phyloP scores from a whole-genome alignment of 169 alveolate genomes.

The Babesia bovis region DNA sequence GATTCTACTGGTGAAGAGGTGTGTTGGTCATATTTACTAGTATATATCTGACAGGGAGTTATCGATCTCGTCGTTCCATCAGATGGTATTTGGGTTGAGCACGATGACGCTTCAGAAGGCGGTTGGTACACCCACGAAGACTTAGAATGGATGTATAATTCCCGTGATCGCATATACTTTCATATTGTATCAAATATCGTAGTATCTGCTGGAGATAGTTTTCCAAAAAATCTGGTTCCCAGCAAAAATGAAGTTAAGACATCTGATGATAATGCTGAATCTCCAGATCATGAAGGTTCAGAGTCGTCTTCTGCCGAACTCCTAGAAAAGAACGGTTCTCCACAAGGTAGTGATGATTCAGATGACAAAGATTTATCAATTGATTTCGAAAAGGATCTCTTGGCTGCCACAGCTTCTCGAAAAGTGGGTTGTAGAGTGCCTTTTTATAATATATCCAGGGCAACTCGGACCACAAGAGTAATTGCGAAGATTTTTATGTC shows the following conservation, averaged over 20 bases:
- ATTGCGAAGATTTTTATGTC: conserved; percentile 74
- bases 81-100: conserved; percentile 35
- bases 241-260: background rate
- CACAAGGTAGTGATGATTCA: background rate
- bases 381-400: conserved; percentile 71
- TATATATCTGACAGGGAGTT: background rate
- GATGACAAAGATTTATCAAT: conserved; percentile 62
- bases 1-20: conserved; percentile 29
- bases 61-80: conserved; percentile 22
- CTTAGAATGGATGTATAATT: conserved; percentile 73
- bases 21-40: background rate
- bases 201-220: conserved; percentile 15
- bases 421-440: conserved; percentile 26
- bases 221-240: conserved; percentile 3
- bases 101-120: conserved; percentile 44
- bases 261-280: background rate
- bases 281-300: background rate
- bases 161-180: conserved; percentile 68
- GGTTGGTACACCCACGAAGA: conserved; percentile 71
- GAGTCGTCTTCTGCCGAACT: background rate
- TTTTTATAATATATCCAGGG: conserved; percentile 11
- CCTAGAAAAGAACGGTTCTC: background rate
- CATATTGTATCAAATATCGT: conserved; percentile 53
- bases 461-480: conserved; percentile 52
- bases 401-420: conserved; percentile 68